Base-by-base conservation (phyloP, 73 alveolate genomes). In the Blepharisma stoltei region DNA sequence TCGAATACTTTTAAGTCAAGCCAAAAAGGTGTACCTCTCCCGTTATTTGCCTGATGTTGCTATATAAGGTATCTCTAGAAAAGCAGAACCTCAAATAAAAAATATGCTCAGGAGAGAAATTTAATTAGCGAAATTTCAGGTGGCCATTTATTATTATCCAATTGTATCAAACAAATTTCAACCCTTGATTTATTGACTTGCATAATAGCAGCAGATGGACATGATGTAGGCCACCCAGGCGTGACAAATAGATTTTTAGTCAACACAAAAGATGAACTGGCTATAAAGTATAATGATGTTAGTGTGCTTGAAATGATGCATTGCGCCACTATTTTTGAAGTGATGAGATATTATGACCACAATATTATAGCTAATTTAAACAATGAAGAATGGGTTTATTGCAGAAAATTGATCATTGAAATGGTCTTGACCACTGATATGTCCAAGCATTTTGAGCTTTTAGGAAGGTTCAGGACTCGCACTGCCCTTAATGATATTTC, bases 191-290 rank as follows among this genome's bases (percentile, higher is more conserved):
- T 46, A n/a, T 18, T 54, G n/a, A 11, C 82, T 27, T 25, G 50
- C 4, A 55, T 73, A 1, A 55, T 55, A 1, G 81, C 82, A 7
- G 44, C 54, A 8, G n/a, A 46, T 9, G 77, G 82, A 4, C 82
- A 73, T 73, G 82, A 73, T 55, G 54, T 73, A 9, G 82, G 82
- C 27, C 82, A 73, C 27, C 4, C 5, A 8, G 82, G 78, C 0
- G 53, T 73, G 0, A 73, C 53, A 9, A 73, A 73, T 73, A 14
- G 77, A 11, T 73, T 73, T 47, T 27, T 54, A 9, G 77, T 47
- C 5, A 73, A 73, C 71, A 73, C n/a, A 1, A n/a, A 6, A 11
- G 82, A 47, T 43, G 21, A 47, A 0, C 81, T 55, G n/a, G 81
- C 80, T 11, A 1, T 55, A 27, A 69, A 11, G 41, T 69, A 69